phyloP scores from a whole-genome alignment of 164 flowering plant species.

The Nelumbo lutea region DNA sequence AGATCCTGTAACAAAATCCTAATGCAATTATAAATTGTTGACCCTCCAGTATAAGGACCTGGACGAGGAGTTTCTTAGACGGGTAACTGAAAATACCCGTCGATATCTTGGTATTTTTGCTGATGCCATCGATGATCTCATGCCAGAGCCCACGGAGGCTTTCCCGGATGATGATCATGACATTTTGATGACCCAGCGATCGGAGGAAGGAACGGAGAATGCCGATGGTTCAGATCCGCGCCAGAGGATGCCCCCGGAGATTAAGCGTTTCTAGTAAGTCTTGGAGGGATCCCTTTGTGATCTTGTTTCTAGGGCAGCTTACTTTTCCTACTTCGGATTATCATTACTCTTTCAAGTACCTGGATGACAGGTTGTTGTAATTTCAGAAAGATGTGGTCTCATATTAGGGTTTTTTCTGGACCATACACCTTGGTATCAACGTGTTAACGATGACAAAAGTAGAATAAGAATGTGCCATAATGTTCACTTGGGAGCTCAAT shows the following conservation, averaged over 20 bases:
- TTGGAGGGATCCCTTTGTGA: not conserved
- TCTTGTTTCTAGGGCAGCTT: too few species aligned
- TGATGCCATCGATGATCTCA: conserved; percentile 74
- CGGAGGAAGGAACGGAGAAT: conserved; percentile 66
- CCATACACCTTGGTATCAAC: too few species aligned
- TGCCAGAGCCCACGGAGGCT: conserved; percentile 88
- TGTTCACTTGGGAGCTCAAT: not conserved
- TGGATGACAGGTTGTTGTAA: too few species aligned
- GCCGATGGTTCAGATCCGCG: conserved; percentile 60
- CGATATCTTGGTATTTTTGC: conserved; percentile 79
- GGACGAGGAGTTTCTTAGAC: conserved; percentile 74
- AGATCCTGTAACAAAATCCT: too few species aligned
- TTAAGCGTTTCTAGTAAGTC: conserved; percentile 83
- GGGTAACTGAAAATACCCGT: conserved; percentile 76
- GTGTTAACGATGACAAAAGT: too few species aligned
- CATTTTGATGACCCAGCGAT: conserved; percentile 82
- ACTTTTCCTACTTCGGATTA: too few species aligned
- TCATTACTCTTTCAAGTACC: too few species aligned
- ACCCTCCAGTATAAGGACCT: conserved; percentile 62
- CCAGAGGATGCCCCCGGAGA: conserved; percentile 87
- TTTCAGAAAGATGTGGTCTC: too few species aligned
- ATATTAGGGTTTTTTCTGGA: too few species aligned
- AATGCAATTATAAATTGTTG: too few species aligned
- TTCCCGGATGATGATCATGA: conserved; percentile 86
- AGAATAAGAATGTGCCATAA: too few species aligned